Evolutionary conservation across 441 rosid genomes (phyloP).

Genomic region (Capsella rubella): DNA sequence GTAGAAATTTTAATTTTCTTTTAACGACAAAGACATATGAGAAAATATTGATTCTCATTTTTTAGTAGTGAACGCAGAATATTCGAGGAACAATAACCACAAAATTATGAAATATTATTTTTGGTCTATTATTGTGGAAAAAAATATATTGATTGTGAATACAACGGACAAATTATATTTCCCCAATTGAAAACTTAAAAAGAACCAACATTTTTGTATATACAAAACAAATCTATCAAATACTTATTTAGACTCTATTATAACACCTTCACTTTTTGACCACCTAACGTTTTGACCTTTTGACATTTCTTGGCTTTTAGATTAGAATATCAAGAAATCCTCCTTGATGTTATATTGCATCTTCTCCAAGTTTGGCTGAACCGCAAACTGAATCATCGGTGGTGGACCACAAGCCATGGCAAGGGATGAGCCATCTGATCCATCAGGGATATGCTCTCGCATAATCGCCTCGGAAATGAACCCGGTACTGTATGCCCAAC

Average conservation of each 20-base stretch:
- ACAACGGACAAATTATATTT: constrained; percentile 22
- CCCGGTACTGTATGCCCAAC: constrained; percentile 85
- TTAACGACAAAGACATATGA: background rate
- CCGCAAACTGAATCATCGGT: constrained; percentile 88
- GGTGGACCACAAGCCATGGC: constrained; percentile 94
- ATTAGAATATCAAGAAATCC: constrained; percentile 70
- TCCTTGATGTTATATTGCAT: constrained; percentile 72
- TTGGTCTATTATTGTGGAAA: constrained; percentile 1
- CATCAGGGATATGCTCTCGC: constrained; percentile 67
- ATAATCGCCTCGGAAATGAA: constrained; percentile 62
- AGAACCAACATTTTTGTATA: constrained; percentile 25
- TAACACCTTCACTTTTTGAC: constrained; percentile 17
- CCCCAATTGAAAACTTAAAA: background rate
- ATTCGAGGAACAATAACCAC: background rate
- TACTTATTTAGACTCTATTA: constrained; percentile 27
- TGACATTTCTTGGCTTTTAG: background rate
- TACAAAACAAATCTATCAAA: constrained; percentile 27
- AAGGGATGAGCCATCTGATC: constrained; percentile 59
- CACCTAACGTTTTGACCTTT: constrained; percentile 15
- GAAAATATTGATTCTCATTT: background rate
- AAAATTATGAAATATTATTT: background rate
- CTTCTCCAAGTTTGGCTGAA: constrained; percentile 91
- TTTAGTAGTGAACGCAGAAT: background rate
- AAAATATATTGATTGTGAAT: constrained; percentile 4
- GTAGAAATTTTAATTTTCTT: background rate